phyloP scores from a whole-genome alignment of 257 asterid species.

The Phtheirospermum japonicum region DNA sequence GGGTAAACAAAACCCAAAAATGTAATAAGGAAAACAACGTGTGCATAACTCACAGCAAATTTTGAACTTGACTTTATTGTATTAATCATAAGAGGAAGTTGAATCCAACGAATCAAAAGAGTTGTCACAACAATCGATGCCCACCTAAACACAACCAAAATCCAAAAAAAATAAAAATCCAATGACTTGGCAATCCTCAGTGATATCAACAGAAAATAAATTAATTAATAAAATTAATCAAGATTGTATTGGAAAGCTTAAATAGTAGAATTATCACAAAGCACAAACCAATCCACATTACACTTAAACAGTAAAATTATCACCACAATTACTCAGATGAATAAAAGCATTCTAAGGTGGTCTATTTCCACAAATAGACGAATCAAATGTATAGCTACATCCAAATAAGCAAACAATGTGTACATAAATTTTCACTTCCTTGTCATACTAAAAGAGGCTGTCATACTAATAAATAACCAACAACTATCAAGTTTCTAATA shows the following conservation, averaged over 20 bases:
- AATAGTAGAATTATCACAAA: neutral
- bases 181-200: neutral
- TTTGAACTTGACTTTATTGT: conserved; percentile 71
- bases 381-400: neutral
- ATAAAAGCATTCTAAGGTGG: neutral
- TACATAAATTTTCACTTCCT: neutral
- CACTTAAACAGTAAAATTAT: too few species aligned
- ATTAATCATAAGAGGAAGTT: conserved; percentile 63
- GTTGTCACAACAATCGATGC: conserved; percentile 60
- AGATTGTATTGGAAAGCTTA: neutral
- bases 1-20: neutral
- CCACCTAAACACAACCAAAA: conserved; percentile 68
- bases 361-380: neutral
- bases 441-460: too few species aligned
- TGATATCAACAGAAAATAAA: neutral
- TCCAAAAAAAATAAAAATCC: conserved; percentile 5
- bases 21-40: conserved; percentile 5
- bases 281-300: neutral
- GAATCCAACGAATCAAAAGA: conserved; percentile 54
- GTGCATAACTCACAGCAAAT: conserved; percentile 54
- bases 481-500: too few species aligned
- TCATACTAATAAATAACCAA: too few species aligned
- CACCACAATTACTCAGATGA: conserved; percentile 7
- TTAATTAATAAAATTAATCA: neutral
- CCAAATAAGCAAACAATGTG: neutral